Percentiles rank a stretch among this genome's conserved stretches.
These are phyloP conservation scores for Venturia carpophila DNA, from an alignment of 2,329 filamentous ascomycete species.

Conservation along the genomic window DNA sequence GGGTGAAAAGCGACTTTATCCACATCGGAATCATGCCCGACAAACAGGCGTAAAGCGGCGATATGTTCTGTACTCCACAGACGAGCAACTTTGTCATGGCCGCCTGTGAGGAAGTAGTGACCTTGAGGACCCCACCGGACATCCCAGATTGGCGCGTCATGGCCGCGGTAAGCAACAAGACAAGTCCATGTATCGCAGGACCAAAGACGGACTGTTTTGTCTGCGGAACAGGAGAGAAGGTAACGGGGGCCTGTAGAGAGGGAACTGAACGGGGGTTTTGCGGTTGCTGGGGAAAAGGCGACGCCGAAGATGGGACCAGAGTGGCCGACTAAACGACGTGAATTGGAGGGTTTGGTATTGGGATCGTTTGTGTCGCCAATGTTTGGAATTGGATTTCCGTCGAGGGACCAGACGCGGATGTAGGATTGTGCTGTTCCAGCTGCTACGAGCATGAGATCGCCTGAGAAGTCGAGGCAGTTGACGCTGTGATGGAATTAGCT, in stretches of 20 bases:
- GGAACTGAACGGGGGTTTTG: constrained; percentile 35
- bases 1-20: constrained; percentile 90
- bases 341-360: constrained; percentile 50
- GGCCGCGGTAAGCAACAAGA: constrained; percentile 86
- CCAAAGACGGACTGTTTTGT: constrained; percentile 87
- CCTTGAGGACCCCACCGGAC: constrained; percentile 86
- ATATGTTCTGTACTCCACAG: constrained; percentile 92
- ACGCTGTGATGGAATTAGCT: constrained; percentile 47
- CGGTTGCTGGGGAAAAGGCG: constrained; percentile 70
- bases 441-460: constrained; percentile 79
- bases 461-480: constrained; percentile 92
- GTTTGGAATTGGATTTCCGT: constrained; percentile 71
- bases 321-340: constrained; percentile 74
- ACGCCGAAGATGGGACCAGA: constrained; percentile 83
- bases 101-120: constrained; percentile 85
- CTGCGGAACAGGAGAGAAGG: constrained; percentile 78
- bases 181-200: constrained; percentile 88
- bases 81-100: constrained; percentile 82
- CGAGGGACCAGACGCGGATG: constrained; percentile 86
- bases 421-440: constrained; percentile 90
- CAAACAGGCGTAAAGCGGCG: constrained; percentile 76
- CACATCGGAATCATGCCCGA: constrained; percentile 89
- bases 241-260: constrained; percentile 60
- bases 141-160: constrained; percentile 83
- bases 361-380: constrained; percentile 52